phyloP scores from a whole-genome alignment of 2,329 filamentous ascomycete genomes.

The Pyrenochaeta sp. region DNA sequence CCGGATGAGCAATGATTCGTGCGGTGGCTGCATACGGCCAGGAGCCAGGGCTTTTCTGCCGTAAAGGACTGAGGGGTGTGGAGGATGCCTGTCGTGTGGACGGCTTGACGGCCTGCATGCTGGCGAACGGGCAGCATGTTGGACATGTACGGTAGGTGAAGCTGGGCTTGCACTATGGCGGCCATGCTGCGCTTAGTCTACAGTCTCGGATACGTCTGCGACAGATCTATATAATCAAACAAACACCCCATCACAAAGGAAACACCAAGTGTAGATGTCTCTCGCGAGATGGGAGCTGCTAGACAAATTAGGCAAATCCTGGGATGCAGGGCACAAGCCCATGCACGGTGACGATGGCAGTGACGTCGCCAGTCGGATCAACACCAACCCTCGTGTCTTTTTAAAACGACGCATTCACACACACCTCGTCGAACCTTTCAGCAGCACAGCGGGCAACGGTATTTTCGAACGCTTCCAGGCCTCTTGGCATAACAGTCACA shows the following conservation, averaged over 20 bases:
- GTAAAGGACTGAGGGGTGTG: constrained; percentile 15
- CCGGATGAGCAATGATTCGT: constrained; percentile 26
- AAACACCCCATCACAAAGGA: not conserved
- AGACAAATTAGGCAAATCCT: not conserved
- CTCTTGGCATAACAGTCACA: constrained; percentile 35
- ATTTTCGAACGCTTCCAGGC: constrained; percentile 45
- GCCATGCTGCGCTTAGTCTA: not conserved
- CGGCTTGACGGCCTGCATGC: not conserved
- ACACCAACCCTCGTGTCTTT: constrained; percentile 27
- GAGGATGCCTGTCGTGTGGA: constrained; percentile 7
- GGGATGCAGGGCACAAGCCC: constrained; percentile 24
- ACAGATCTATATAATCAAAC: not conserved
- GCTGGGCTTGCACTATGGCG: not conserved
- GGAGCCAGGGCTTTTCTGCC: constrained; percentile 17
- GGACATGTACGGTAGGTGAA: not conserved
- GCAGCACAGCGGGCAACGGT: constrained; percentile 27
- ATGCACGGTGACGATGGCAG: constrained; percentile 43
- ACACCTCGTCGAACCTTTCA: constrained; percentile 27
- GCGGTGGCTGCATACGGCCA: constrained; percentile 18
- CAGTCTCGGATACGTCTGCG: not conserved
- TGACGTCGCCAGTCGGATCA: constrained; percentile 36
- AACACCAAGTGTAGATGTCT: not conserved
- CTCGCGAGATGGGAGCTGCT: constrained; percentile 9
- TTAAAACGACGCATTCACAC: constrained; percentile 31
- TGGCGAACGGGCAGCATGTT: not conserved